Conservation (phyloP, 2,329 filamentous ascomycete genomes). For the Hortaea werneckii region DNA sequence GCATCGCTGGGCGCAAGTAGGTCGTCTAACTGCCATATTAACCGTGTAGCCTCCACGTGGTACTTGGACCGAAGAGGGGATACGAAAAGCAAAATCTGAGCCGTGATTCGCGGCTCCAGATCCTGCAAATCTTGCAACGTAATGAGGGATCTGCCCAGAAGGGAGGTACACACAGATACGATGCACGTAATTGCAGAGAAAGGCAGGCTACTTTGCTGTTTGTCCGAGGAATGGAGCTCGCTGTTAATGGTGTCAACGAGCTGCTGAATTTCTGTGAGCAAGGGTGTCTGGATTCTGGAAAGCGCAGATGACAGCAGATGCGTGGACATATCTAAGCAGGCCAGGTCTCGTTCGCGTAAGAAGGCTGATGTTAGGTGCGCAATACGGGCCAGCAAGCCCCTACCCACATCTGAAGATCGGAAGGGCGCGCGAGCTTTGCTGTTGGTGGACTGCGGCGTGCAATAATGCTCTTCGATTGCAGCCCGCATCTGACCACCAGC, state of each 20-base stretch:
- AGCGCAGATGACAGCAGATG: neutral
- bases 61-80: slow-evolving; percentile 80
- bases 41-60: slow-evolving; percentile 83
- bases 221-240: neutral
- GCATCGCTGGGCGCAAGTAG: slow-evolving; percentile 10
- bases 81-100: slow-evolving; percentile 67
- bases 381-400: neutral
- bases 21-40: slow-evolving; percentile 71
- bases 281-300: neutral
- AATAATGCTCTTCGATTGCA: neutral
- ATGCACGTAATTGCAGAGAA: slow-evolving; percentile 15
- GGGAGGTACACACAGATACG: slow-evolving; percentile 10
- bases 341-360: neutral
- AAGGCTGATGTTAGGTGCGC: neutral
- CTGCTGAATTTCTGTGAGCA: neutral
- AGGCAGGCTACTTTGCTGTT: slow-evolving; percentile 1
- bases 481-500: too few species aligned
- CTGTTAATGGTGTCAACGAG: neutral
- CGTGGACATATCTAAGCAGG: neutral
- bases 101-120: slow-evolving; percentile 54
- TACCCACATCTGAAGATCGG: neutral
- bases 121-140: slow-evolving; percentile 32
- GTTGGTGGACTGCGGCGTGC: neutral
- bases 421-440: neutral
- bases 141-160: slow-evolving; percentile 4